Conservation (phyloP, 768 basidiomycete species). For the Xerocomellus chrysenteron region DNA sequence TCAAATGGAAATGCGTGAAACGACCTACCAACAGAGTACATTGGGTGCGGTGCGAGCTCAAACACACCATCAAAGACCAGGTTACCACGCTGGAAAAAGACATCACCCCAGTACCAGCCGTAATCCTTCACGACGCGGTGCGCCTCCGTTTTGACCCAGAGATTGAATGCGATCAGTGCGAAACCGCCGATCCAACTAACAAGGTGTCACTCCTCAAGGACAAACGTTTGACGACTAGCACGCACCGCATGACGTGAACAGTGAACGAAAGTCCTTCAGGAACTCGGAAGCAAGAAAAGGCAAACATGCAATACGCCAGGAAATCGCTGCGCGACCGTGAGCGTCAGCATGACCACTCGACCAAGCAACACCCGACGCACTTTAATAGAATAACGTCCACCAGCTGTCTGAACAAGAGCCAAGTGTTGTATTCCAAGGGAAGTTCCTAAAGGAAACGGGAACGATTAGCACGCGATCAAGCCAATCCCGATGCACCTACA, state of each 20-base stretch:
- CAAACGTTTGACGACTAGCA: background rate
- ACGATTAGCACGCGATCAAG: constrained; percentile 5
- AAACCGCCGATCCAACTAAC: constrained; percentile 84
- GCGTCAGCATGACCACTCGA: background rate
- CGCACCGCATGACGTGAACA: constrained; percentile 76
- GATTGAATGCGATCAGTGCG: constrained; percentile 86
- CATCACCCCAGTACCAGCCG: constrained; percentile 97
- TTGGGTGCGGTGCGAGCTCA: constrained; percentile 88
- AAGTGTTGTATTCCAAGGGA: constrained; percentile 92
- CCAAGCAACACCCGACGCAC: constrained; percentile 45
- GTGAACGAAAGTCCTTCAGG: constrained; percentile 71
- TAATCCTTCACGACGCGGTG: constrained; percentile 98
- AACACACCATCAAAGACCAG: constrained; percentile 98
- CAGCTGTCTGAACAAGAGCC: constrained; percentile 93
- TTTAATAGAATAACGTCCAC: constrained; percentile 97
- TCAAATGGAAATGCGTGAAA: background rate
- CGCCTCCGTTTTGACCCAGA: constrained; percentile 98
- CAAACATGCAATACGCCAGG: constrained; percentile 91
- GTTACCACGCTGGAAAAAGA: constrained; percentile 89
- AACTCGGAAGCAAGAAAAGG: constrained; percentile 87
- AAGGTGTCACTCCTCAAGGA: constrained; percentile 1
- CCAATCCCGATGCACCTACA: constrained; percentile 43
- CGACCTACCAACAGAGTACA: constrained; percentile 83
- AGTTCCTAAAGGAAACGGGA: constrained; percentile 54
- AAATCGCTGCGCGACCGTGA: constrained; percentile 67